Conservation (phyloP, 176 grass and related monocot genomes). For the Oryza longistaminata region DNA sequence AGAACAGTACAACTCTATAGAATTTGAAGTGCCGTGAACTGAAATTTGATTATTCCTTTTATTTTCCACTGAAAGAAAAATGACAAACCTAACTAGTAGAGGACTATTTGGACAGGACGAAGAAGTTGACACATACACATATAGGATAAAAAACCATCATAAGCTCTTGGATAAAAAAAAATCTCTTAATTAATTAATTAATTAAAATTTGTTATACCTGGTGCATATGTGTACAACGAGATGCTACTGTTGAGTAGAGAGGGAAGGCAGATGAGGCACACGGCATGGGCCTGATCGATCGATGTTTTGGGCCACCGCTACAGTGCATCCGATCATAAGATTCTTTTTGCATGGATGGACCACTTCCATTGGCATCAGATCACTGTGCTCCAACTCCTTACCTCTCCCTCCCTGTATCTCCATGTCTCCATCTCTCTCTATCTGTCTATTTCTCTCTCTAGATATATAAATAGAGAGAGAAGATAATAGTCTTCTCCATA, state of each 20-base stretch:
- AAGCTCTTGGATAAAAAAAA: not conserved
- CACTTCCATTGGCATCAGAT: constrained; percentile 36
- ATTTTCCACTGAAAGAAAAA: not conserved
- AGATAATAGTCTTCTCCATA: no score
- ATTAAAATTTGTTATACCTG: not conserved
- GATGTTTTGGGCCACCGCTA: constrained; percentile 15
- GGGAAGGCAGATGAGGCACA: constrained; percentile 40
- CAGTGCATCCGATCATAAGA: constrained; percentile 36
- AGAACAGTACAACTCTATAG: no score
- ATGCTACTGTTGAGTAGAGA: not conserved
- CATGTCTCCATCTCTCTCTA: not conserved
- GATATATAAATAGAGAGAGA: no score
- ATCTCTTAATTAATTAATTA: not conserved
- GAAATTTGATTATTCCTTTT: no score
- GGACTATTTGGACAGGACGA: not conserved
- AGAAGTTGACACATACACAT: not conserved
- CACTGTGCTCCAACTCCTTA: not conserved
- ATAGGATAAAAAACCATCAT: not conserved
- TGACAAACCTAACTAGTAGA: not conserved
- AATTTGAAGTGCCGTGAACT: not conserved
- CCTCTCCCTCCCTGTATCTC: not conserved
- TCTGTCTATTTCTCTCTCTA: no score
- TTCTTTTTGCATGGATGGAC: constrained; percentile 61
- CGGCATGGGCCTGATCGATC: constrained; percentile 25
- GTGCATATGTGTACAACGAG: not conserved